A percentile compares a stretch with the other conserved stretches of the same genome.
These are phyloP conservation scores for Ophiostoma sp. DNA, from an alignment of 2,329 filamentous ascomycete genomes.

Conservation along the genomic window DNA sequence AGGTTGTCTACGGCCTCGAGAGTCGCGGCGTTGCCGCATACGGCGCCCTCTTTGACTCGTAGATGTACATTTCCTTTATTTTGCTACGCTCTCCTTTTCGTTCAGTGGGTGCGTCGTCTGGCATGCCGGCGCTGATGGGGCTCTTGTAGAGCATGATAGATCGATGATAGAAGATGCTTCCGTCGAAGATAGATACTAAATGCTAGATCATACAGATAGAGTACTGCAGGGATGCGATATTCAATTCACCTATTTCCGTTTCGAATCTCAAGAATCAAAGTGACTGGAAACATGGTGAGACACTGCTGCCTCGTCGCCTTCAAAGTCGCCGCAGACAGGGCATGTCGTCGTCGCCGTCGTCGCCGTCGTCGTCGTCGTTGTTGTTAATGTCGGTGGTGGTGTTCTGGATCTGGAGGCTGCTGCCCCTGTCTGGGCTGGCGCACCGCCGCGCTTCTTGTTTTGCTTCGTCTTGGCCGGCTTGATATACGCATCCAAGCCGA, in stretches of 20 bases:
- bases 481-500: slow-evolving; percentile 49
- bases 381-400: slow-evolving; percentile 22
- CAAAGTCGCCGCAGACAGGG: slow-evolving; percentile 60
- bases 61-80: neutral
- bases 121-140: neutral
- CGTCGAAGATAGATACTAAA: neutral
- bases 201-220: slow-evolving; percentile 4
- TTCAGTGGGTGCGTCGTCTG: neutral
- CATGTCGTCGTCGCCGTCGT: slow-evolving; percentile 39
- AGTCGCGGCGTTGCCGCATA: slow-evolving; percentile 33
- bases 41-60: slow-evolving; percentile 33
- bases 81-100: neutral
- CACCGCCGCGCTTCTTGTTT: slow-evolving; percentile 31
- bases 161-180: neutral
- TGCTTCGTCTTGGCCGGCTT: slow-evolving; percentile 29
- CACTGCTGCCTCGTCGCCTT: slow-evolving; percentile 63
- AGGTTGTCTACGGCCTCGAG: slow-evolving; percentile 34
- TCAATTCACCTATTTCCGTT: neutral
- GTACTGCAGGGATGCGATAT: too few species aligned
- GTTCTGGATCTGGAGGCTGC: slow-evolving; percentile 2
- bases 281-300: slow-evolving; percentile 60
- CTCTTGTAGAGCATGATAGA: neutral
- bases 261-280: slow-evolving; percentile 37
- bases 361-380: neutral
- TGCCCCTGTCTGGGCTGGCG: slow-evolving; percentile 23